Evolutionary conservation across 352 stramenopile species (phyloP), one percentile per base, ranked within the genome.

Genomic region (Bremia lactucae): DNA sequence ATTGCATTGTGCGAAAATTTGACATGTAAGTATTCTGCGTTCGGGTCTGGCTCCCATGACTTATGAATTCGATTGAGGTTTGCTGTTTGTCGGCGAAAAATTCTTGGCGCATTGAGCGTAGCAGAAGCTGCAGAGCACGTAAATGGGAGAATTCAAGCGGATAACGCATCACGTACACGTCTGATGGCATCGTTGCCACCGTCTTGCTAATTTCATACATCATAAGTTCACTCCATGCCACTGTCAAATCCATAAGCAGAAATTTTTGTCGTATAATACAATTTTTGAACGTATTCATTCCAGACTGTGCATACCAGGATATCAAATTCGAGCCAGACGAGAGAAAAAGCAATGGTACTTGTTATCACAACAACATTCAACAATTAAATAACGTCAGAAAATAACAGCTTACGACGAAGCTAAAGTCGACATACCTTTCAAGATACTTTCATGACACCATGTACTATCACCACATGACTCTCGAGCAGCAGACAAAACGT

Each of bases 131-230:
- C 20, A 81, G 4, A 5, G 34, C 10, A 16, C 25, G 18, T n/a
- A 81, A 24, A 21, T 75, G 52, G 19, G 20, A 18, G 5, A 14
- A 24, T 18, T 62, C 47, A 25, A 81, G 49, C 1, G 65, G 68
- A 18, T 76, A 65, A 13, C 42, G 44, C 61, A 75, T 75, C 19
- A 34, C 52, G 46, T 63, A 69, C 9, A 78, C 60, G 28, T 81
- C 68, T 14, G 34, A 22, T 6, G 68, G 65, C 6, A 78, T 41
- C 14, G 10, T 51, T 19, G 35, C 37, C 14, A 66, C 19, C 15
- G 72, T 46, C n/a, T 25, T 46, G 14, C 62, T 66, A 38, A 65
- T 15, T 23, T 63, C 40, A 6, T 66, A 64, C 25, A 56, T 24
- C 23, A 62, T 41, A 14, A 52, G 26, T 22, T 68, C 59, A 6